phyloP scores from a whole-genome alignment of 345 rosid genomes.

The Erucastrum elatum region DNA sequence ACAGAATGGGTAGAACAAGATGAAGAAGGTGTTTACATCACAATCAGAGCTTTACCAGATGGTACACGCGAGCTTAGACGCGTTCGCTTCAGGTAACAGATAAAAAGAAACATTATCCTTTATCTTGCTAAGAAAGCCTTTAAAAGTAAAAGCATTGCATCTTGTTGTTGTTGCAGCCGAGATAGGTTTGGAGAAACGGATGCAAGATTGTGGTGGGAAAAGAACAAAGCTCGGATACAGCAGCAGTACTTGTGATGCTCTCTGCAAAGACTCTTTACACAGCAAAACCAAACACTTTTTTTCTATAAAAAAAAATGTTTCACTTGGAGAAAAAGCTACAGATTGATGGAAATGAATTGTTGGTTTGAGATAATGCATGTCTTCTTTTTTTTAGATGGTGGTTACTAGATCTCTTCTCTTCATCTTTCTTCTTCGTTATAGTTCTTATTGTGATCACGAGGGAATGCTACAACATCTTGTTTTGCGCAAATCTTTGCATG shows the following conservation, averaged over 20 bases:
- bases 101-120: constrained; percentile 20
- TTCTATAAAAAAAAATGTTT: background rate
- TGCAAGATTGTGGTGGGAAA: constrained; percentile 97
- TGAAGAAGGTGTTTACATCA: constrained; percentile 91
- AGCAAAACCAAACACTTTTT: constrained; percentile 13
- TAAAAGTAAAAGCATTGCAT: background rate
- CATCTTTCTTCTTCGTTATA: background rate
- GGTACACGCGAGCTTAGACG: constrained; percentile 92
- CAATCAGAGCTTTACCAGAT: constrained; percentile 72
- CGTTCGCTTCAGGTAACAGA: constrained; percentile 97
- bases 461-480: background rate
- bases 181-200: constrained; percentile 82
- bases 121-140: background rate
- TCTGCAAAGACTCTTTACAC: constrained; percentile 23
- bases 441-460: background rate
- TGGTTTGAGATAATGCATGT: constrained; percentile 3
- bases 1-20: constrained; percentile 97
- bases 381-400: background rate
- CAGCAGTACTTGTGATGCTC: constrained; percentile 75
- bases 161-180: constrained; percentile 72
- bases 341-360: background rate
- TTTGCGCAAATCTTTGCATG: background rate
- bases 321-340: background rate
- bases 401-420: background rate
- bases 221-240: constrained; percentile 88